Evolutionary conservation across 768 basidiomycete species (phyloP).

Genomic region (Hygrocybe coccinea): DNA sequence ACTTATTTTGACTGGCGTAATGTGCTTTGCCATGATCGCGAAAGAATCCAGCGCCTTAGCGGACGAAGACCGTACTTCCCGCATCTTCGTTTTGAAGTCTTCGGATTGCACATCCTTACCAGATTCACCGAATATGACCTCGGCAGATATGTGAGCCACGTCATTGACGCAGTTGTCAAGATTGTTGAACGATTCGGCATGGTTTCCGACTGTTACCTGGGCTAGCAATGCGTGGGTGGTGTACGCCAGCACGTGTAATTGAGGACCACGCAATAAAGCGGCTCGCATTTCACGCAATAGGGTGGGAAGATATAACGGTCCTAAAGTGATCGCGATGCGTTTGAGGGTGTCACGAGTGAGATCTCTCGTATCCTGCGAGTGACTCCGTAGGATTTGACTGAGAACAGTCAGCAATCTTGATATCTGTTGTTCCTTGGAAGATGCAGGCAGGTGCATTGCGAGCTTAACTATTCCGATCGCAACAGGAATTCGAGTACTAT

Average conservation of each 20-base stretch:
- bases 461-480: constrained; percentile 83
- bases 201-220: constrained; percentile 66
- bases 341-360: constrained; percentile 77
- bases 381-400: constrained; percentile 87
- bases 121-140: constrained; percentile 92
- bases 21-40: constrained; percentile 68
- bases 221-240: constrained; percentile 76
- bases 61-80: constrained; percentile 80
- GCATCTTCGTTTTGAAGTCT: constrained; percentile 92
- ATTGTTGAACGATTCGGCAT: constrained; percentile 48
- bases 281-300: constrained; percentile 77
- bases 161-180: constrained; percentile 78
- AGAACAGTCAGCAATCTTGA: constrained; percentile 75
- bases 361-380: constrained; percentile 88
- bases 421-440: constrained; percentile 61
- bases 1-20: constrained; percentile 74
- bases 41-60: constrained; percentile 87
- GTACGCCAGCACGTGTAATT: constrained; percentile 87
- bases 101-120: constrained; percentile 83
- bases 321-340: constrained; percentile 70
- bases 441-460: constrained; percentile 69
- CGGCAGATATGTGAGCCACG: constrained; percentile 74
- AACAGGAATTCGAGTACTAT: constrained; percentile 82
- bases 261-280: constrained; percentile 85
- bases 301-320: constrained; percentile 66